Evolutionary conservation across 2,329 filamentous ascomycete species (phyloP).

Genomic region (Colletotrichum truncatum): DNA sequence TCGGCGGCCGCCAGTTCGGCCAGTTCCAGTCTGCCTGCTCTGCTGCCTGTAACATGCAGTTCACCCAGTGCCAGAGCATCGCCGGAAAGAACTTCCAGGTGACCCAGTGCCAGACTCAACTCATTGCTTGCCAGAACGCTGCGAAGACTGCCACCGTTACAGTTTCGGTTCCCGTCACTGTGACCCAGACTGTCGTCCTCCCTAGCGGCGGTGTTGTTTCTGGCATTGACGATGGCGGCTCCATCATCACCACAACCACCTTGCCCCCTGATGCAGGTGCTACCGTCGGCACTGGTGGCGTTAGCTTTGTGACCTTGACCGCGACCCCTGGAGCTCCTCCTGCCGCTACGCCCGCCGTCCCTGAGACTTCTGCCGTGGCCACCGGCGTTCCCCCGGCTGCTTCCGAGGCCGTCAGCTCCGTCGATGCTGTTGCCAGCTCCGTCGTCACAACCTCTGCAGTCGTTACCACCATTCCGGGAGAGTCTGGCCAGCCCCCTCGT

Average conservation of each 20-base stretch:
- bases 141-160: slow-evolving; percentile 31
- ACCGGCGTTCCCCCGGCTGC: neutral
- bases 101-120: slow-evolving; percentile 33
- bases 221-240: slow-evolving; percentile 14
- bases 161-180: slow-evolving; percentile 27
- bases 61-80: slow-evolving; percentile 31
- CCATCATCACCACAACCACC: slow-evolving; percentile 28
- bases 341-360: slow-evolving; percentile 6
- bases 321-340: slow-evolving; percentile 25
- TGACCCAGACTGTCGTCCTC: slow-evolving; percentile 30
- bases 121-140: slow-evolving; percentile 28
- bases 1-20: slow-evolving; percentile 27
- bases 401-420: neutral
- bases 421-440: slow-evolving; percentile 7
- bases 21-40: slow-evolving; percentile 30
- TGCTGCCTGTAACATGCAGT: slow-evolving; percentile 31
- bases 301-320: slow-evolving; percentile 27
- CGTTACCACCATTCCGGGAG: slow-evolving; percentile 4
- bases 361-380: slow-evolving; percentile 15
- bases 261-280: slow-evolving; percentile 26
- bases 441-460: slow-evolving; percentile 1
- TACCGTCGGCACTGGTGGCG: slow-evolving; percentile 29
- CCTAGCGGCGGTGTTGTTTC: slow-evolving; percentile 20
- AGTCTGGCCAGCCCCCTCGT: neutral
- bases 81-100: slow-evolving; percentile 29